Base-by-base conservation (phyloP, 805 yeast species). In the Saccharomycodes ludwigii region DNA sequence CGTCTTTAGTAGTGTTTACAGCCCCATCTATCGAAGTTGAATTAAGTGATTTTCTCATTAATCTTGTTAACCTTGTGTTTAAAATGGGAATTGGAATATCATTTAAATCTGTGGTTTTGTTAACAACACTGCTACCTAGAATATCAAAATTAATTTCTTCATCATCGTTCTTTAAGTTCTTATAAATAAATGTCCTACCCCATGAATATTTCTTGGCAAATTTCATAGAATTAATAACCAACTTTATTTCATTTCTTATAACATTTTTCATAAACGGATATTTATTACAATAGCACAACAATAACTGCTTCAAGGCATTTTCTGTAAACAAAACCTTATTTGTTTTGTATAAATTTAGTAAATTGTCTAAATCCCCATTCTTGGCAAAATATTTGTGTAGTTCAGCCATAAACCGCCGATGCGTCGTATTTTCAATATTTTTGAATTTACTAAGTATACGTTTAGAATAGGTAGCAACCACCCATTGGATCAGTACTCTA, bases 101-200 rank as follows among this genome's bases (percentile, higher is more conserved):
- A n/a, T n/a, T n/a, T n/a, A n/a, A n/a, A n/a, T n/a, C n/a, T n/a
- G n/a, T 25, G 19, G 17, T 16, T 10, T 16, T 8, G 3, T 6
- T 16, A 5, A 10, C 28, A 4, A 25, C 28, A 25, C 19, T 25
- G 28, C 17, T 10, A 15, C 17, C 28, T 7, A 25, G 11, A 15
- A 15, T 9, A 25, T 14, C n/a, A n/a, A n/a, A n/a, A n/a, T n/a
- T n/a, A n/a, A n/a, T n/a, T n/a, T n/a, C n/a, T n/a, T n/a, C n/a
- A n/a, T n/a, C n/a, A n/a, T n/a, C n/a, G n/a, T n/a, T n/a, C n/a
- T n/a, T n/a, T n/a, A n/a, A n/a, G n/a, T n/a, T n/a, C 11, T 25
- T 25, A 20, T 12, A 25, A 9, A 25, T n/a, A 25, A 25, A 25
- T 16, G 17, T 25, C 10, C 17, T 25, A 16, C 28, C 9, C 28